phyloP scores from a whole-genome alignment of 768 basidiomycete genomes.

The Boletus sp. region DNA sequence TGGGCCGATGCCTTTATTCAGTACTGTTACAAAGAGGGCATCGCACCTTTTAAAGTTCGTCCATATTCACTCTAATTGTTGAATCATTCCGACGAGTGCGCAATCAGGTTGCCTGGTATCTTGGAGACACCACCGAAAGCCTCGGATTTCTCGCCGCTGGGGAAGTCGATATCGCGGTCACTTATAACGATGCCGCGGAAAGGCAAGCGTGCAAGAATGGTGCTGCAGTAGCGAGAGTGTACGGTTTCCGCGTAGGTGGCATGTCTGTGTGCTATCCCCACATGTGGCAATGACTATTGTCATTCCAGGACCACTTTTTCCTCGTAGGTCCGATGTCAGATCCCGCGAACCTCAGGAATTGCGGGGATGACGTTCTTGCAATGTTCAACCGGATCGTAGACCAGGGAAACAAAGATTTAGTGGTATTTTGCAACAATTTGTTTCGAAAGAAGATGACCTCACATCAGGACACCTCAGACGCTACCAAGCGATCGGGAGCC shows the following conservation, averaged over 20 bases:
- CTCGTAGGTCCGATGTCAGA: constrained; percentile 48
- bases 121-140: constrained; percentile 55
- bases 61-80: constrained; percentile 27
- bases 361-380: constrained; percentile 27
- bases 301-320: constrained; percentile 45
- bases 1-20: constrained; percentile 49
- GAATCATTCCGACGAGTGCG: not conserved
- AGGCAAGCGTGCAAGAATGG: constrained; percentile 31
- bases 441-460: not conserved
- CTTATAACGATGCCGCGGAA: constrained; percentile 54
- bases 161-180: constrained; percentile 47
- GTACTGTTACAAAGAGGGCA: constrained; percentile 10
- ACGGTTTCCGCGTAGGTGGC: constrained; percentile 44
- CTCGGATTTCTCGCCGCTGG: constrained; percentile 40
- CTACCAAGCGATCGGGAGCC: constrained; percentile 33
- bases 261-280: not conserved
- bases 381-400: constrained; percentile 49
- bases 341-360: constrained; percentile 41
- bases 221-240: constrained; percentile 33
- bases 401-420: constrained; percentile 41
- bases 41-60: constrained; percentile 27
- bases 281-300: not conserved
- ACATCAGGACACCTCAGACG: constrained; percentile 12
- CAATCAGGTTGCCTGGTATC: constrained; percentile 50
- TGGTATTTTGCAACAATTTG: constrained; percentile 26